These are phyloP conservation scores for Selenicereus undatus DNA, from an alignment of 148 eudicot species.

Conservation along the genomic window DNA sequence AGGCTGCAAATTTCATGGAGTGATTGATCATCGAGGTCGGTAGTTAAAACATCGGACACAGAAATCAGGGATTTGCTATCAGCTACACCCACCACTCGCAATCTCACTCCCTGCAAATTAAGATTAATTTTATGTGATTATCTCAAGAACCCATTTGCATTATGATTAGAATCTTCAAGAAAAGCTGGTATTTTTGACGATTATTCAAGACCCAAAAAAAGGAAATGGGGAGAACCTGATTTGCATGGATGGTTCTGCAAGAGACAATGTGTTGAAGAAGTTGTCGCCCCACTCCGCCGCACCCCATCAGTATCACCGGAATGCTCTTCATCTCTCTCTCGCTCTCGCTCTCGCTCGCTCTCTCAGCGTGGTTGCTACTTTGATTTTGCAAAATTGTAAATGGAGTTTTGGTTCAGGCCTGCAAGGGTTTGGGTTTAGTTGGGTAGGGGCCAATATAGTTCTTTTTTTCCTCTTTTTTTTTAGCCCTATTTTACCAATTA, in stretches of 20 bases:
- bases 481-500: not conserved
- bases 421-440: too few species aligned
- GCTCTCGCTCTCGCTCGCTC: not conserved
- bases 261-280: slow-evolving; percentile 78
- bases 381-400: not conserved
- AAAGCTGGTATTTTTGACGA: not conserved
- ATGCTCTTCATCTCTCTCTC: slow-evolving; percentile 52
- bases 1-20: slow-evolving; percentile 50
- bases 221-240: slow-evolving; percentile 28
- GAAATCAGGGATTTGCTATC: slow-evolving; percentile 73
- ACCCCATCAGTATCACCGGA: slow-evolving; percentile 66
- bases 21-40: slow-evolving; percentile 67
- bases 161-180: not conserved
- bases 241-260: slow-evolving; percentile 61
- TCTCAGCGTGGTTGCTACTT: not conserved
- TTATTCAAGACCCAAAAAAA: not conserved
- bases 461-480: not conserved
- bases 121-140: not conserved
- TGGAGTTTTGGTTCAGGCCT: slow-evolving; percentile 5
- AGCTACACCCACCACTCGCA: slow-evolving; percentile 77
- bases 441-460: too few species aligned
- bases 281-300: slow-evolving; percentile 94
- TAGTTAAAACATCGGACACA: slow-evolving; percentile 49
- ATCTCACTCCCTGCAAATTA: slow-evolving; percentile 57
- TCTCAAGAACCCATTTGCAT: too few species aligned